Evolutionary conservation across 805 yeast genomes (phyloP).

Genomic region (Lipomyces spencermartinsiae): DNA sequence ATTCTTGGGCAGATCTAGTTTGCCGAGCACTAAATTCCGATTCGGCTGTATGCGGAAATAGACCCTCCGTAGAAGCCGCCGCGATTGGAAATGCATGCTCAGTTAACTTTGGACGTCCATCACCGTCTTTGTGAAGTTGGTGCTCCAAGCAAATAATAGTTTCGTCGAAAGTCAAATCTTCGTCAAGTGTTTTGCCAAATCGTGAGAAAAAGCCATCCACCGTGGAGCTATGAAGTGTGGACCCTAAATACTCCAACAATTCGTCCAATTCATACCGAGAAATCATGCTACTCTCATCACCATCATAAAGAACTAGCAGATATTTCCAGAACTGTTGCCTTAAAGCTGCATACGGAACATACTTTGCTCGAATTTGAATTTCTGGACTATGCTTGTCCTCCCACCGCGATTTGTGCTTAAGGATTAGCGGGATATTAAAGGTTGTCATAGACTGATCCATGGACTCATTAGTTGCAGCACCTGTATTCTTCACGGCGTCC

Average conservation of each 20-base stretch:
- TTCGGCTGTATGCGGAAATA: neutral
- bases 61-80: neutral
- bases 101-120: neutral
- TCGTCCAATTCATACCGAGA: conserved; percentile 67
- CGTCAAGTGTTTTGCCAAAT: conserved; percentile 45
- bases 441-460: conserved; percentile 1
- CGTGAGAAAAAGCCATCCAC: conserved; percentile 42
- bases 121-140: conserved; percentile 42
- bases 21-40: neutral
- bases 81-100: neutral
- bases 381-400: conserved; percentile 56
- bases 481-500: neutral
- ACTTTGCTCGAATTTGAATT: conserved; percentile 66
- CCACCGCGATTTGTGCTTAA: conserved; percentile 42
- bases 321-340: conserved; percentile 74
- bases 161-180: conserved; percentile 60
- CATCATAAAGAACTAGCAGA: conserved; percentile 58
- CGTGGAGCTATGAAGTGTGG: conserved; percentile 49
- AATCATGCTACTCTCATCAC: conserved; percentile 52
- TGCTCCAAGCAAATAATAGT: conserved; percentile 59
- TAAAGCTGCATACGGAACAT: conserved; percentile 67
- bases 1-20: neutral
- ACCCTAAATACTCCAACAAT: conserved; percentile 70
- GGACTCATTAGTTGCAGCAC: neutral
- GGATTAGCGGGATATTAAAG: conserved; percentile 49